phyloP scores from a whole-genome alignment of 768 basidiomycete genomes.

The Kwoniella botswanensis region DNA sequence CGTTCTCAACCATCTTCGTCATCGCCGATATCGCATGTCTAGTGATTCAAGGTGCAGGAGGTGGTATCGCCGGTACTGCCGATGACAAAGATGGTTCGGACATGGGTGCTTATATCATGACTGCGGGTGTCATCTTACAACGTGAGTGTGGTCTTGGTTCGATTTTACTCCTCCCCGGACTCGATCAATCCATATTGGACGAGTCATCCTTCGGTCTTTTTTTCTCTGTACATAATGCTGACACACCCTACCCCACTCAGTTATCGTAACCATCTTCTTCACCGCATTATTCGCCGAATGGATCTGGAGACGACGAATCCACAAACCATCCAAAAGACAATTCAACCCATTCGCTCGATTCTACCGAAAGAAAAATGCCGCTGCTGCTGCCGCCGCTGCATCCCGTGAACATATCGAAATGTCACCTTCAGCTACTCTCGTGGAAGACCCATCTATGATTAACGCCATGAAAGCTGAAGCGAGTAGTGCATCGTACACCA shows the following conservation, averaged over 20 bases:
- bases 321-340: slow-evolving; percentile 37
- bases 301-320: slow-evolving; percentile 59
- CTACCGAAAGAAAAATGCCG: not conserved
- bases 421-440: slow-evolving; percentile 3
- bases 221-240: too few species aligned
- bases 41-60: slow-evolving; percentile 70
- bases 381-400: not conserved
- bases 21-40: slow-evolving; percentile 65
- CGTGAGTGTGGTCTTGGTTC: slow-evolving; percentile 49
- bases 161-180: not conserved
- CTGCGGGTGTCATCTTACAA: slow-evolving; percentile 67
- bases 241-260: slow-evolving; percentile 4
- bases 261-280: slow-evolving; percentile 62
- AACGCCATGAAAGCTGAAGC: not conserved
- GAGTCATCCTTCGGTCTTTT: not conserved
- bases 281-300: slow-evolving; percentile 62
- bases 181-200: not conserved
- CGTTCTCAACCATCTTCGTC: slow-evolving; percentile 55
- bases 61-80: slow-evolving; percentile 64
- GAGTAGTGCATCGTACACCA: too few species aligned
- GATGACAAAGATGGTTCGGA: slow-evolving; percentile 43
- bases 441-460: slow-evolving; percentile 2
- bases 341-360: slow-evolving; percentile 28
- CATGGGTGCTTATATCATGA: slow-evolving; percentile 66
- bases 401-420: not conserved